These are phyloP conservation scores for Centella asiatica DNA, from an alignment of 129 eudicot genomes.

Conservation along the genomic window DNA sequence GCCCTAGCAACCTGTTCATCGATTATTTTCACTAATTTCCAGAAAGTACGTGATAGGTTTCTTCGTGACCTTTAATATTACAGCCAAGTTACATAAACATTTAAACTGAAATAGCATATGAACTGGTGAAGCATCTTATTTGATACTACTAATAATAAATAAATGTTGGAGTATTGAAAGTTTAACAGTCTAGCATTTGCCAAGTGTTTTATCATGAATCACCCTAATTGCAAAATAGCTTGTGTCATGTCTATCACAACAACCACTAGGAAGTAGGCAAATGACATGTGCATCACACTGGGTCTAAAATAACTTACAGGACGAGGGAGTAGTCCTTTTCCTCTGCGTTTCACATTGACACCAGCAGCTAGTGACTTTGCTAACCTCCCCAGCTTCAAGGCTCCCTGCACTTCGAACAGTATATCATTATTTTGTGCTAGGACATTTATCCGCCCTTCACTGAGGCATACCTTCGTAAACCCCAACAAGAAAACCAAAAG, in stretches of 20 bases:
- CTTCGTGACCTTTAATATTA: neutral
- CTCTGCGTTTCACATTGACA: constrained; percentile 73
- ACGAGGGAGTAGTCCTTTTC: constrained; percentile 92
- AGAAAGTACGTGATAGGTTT: neutral
- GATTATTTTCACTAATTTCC: too few species aligned
- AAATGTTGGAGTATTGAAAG: neutral
- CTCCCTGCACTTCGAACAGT: constrained; percentile 46
- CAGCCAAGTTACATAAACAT: neutral
- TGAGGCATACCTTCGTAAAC: neutral
- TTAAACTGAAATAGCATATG: neutral
- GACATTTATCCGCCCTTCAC: neutral
- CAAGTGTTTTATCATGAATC: too few species aligned
- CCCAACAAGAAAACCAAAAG: neutral
- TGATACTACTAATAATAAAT: neutral
- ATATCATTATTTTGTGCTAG: constrained; percentile 9
- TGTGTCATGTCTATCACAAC: neutral
- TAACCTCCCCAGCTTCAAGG: constrained; percentile 77
- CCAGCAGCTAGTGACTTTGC: constrained; percentile 78
- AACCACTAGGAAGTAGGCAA: neutral
- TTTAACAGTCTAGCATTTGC: neutral
- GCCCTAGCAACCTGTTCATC: too few species aligned
- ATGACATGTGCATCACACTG: neutral
- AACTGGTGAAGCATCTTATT: neutral
- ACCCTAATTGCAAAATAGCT: neutral
- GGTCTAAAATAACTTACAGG: constrained; percentile 43